A percentile compares a stretch with the other conserved stretches of the same genome.
phyloP scores from a whole-genome alignment of 225 moss, liverwort and hornwort genomes.

The Antitrichia curtipendula region DNA sequence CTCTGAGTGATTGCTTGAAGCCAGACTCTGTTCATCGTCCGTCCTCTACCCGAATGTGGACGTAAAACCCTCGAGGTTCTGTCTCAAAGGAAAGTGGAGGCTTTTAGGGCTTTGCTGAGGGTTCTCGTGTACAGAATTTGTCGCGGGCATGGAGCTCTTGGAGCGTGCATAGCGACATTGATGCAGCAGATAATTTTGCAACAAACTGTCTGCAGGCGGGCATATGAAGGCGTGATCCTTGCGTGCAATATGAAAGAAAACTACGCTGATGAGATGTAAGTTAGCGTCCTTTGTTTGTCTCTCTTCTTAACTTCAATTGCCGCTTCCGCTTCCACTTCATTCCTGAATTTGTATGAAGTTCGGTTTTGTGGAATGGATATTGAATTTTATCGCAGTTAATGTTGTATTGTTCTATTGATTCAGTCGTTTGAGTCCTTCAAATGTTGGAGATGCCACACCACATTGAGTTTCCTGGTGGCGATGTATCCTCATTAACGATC shows the following conservation, averaged over 20 bases:
- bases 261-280: background rate
- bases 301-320: background rate
- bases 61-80: background rate
- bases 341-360: background rate
- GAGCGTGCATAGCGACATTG: background rate
- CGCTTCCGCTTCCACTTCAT: background rate
- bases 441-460: background rate
- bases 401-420: background rate
- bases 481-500: background rate
- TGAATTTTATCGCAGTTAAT: background rate
- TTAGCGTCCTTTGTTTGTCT: background rate
- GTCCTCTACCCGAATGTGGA: background rate
- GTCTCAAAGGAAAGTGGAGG: background rate
- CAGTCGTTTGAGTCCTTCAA: background rate
- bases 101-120: background rate
- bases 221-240: background rate
- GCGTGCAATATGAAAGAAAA: background rate
- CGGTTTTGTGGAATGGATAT: background rate
- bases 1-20: no score
- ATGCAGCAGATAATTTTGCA: background rate
- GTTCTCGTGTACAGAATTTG: background rate
- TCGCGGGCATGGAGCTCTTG: background rate
- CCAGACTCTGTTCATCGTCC: background rate
- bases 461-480: background rate
- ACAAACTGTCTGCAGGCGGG: background rate